Base-by-base conservation (phyloP, 345 rosid genomes). In the Brassica nigra region DNA sequence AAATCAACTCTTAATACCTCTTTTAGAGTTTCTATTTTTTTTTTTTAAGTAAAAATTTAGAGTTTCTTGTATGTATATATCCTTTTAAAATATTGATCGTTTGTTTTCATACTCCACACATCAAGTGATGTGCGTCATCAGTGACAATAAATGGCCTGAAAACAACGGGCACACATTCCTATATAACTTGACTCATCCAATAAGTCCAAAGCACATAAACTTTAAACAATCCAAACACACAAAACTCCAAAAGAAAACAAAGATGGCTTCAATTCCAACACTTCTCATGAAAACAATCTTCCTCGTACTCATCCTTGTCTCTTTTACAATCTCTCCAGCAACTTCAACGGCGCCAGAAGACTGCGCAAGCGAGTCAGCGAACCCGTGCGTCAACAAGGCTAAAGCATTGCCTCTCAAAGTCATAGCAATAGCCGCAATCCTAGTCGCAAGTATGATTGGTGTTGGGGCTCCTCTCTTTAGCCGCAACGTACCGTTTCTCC, bases 401-500 rank as follows among this genome's bases (percentile, higher is more conserved):
- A 23, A 23, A 23, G 27, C 27, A 23, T 23, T 23, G 27, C 27
- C 27, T 23, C 27, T 23, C 27, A 23, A 23, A 23, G 27, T 23
- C 27, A 23, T 23, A 23, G 27, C 27, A 23, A 23, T 23, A 23
- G 27, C 27, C 27, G 27, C 27, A 23, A 23, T 23, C 27, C 27
- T 23, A 23, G 27, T 23, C 27, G 27, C 27, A 23, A 23, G 27
- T 23, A 23, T 23, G 27, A 23, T 23, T 23, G 27, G 27, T 23
- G 27, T 23, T 23, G 27, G 27, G 27, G 27, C 27, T 91, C 98
- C 98, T 5, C 85, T 91, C 12, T 70, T 90, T 36, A 82, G 91
- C n/a, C 85, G 82, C 8, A 82, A 82, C 2, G 77, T 93, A 44
- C 88, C 93, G 0, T 89, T 91, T 20, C 86, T 93, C 7, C 63